Evolutionary conservation across 352 stramenopile genomes (phyloP).

Genomic region (Phytophthora megakarya): DNA sequence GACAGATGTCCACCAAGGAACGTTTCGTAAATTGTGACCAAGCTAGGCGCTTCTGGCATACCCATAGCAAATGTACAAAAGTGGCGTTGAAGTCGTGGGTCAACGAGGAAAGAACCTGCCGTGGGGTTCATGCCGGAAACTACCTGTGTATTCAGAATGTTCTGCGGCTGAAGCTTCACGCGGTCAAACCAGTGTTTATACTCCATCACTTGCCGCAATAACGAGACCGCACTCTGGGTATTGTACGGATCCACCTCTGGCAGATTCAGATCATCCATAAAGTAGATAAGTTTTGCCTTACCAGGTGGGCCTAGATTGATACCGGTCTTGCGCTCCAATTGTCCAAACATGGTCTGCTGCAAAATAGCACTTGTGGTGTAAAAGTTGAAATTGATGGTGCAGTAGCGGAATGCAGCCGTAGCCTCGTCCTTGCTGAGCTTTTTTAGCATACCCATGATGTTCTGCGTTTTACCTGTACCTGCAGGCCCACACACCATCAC

Average conservation of each 20-base stretch:
- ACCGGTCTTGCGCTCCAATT: conserved; percentile 96
- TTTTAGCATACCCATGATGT: conserved; percentile 95
- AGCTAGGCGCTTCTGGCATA: conserved; percentile 92
- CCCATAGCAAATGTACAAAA: conserved; percentile 97
- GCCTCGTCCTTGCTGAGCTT: conserved; percentile 90
- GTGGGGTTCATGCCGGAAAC: conserved; percentile 97
- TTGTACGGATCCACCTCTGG: conserved; percentile 96
- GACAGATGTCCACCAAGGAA: conserved; percentile 95
- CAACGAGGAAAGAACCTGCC: conserved; percentile 93
- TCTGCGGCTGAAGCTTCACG: conserved; percentile 92
- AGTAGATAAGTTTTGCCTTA: conserved; percentile 94
- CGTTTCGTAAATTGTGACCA: conserved; percentile 97
- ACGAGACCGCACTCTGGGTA: conserved; percentile 94
- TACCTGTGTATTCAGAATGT: conserved; percentile 95
- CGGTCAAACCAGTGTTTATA: conserved; percentile 95
- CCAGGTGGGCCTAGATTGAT: conserved; percentile 93
- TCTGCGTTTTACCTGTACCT: conserved; percentile 95
- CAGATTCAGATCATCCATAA: conserved; percentile 97
- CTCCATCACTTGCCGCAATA: conserved; percentile 96
- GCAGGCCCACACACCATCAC: conserved; percentile 95
- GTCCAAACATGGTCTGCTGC: conserved; percentile 91
- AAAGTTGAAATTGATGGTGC: conserved; percentile 98
- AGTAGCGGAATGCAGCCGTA: conserved; percentile 82
- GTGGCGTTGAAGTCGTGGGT: conserved; percentile 94
- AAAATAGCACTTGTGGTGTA: conserved; percentile 95